Percentiles rank a stretch among this genome's conserved stretches.
These are phyloP conservation scores for Keithomyces neogunnii DNA, from an alignment of 2,329 filamentous ascomycete genomes.

Conservation along the genomic window DNA sequence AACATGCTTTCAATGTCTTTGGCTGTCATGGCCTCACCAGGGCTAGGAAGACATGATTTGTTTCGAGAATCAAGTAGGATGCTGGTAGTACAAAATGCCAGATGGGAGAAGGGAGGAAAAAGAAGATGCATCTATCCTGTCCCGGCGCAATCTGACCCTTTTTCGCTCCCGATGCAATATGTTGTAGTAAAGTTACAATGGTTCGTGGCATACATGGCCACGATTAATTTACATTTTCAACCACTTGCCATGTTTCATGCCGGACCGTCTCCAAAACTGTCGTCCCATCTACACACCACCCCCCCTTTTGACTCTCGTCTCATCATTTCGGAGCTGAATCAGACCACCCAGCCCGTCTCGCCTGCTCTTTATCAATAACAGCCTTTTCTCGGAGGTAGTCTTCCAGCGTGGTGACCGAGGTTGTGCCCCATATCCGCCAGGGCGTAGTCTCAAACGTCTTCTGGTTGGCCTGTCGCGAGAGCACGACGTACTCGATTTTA, in stretches of 20 bases:
- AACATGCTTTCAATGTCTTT: background rate
- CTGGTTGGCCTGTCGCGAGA: slow-evolving; percentile 40
- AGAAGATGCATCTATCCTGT: background rate
- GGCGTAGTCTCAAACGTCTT: slow-evolving; percentile 37
- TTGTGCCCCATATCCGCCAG: slow-evolving; percentile 61
- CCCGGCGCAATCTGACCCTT: background rate
- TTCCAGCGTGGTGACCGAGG: slow-evolving; percentile 43
- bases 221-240: slow-evolving; percentile 1
- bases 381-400: slow-evolving; percentile 26
- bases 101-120: background rate
- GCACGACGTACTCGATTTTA: slow-evolving; percentile 56
- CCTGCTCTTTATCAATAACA: slow-evolving; percentile 23
- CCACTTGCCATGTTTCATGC: background rate
- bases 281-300: background rate
- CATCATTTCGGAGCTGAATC: slow-evolving; percentile 5
- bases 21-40: background rate
- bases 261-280: background rate
- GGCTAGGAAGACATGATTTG: background rate
- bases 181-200: slow-evolving; percentile 1
- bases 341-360: slow-evolving; percentile 24
- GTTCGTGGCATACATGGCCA: background rate
- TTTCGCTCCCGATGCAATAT: slow-evolving; percentile 4
- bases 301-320: background rate
- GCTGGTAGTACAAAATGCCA: background rate
- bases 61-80: background rate